Evolutionary conservation across 768 basidiomycete species (phyloP).

Genomic region (Suillus subalutaceus): DNA sequence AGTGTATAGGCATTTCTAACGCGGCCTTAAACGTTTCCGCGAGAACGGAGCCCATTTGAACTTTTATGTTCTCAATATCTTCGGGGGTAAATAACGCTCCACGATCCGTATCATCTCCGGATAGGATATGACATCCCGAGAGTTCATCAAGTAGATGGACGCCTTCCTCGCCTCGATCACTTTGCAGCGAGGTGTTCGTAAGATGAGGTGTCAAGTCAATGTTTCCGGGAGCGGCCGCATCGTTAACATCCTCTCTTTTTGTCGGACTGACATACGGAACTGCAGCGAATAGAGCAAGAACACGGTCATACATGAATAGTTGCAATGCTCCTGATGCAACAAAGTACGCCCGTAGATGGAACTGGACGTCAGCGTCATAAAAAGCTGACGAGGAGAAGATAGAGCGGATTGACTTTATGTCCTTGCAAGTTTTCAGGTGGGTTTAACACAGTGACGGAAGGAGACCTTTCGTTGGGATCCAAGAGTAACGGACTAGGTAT

Average conservation of each 20-base stretch:
- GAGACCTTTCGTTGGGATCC: slow-evolving; percentile 56
- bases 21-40: slow-evolving; percentile 88
- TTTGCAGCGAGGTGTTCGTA: slow-evolving; percentile 91
- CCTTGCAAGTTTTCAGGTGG: slow-evolving; percentile 39
- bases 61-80: slow-evolving; percentile 56
- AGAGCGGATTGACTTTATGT: slow-evolving; percentile 54
- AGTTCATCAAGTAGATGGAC: slow-evolving; percentile 86
- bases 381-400: slow-evolving; percentile 7
- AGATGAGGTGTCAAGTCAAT: slow-evolving; percentile 75
- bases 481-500: slow-evolving; percentile 75
- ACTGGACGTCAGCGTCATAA: slow-evolving; percentile 51
- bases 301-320: slow-evolving; percentile 79
- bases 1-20: slow-evolving; percentile 77
- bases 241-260: slow-evolving; percentile 28
- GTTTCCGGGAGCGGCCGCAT: slow-evolving; percentile 15
- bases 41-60: slow-evolving; percentile 65
- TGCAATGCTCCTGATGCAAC: slow-evolving; percentile 75
- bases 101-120: slow-evolving; percentile 18
- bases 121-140: slow-evolving; percentile 60
- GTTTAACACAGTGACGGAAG: slow-evolving; percentile 27
- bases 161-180: slow-evolving; percentile 60
- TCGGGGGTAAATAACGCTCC: slow-evolving; percentile 30
- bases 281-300: slow-evolving; percentile 88
- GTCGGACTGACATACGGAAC: slow-evolving; percentile 62
- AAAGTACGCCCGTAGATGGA: slow-evolving; percentile 92